Base-by-base conservation (phyloP, 2,329 filamentous ascomycete genomes). In the Sclerotinia borealis region DNA sequence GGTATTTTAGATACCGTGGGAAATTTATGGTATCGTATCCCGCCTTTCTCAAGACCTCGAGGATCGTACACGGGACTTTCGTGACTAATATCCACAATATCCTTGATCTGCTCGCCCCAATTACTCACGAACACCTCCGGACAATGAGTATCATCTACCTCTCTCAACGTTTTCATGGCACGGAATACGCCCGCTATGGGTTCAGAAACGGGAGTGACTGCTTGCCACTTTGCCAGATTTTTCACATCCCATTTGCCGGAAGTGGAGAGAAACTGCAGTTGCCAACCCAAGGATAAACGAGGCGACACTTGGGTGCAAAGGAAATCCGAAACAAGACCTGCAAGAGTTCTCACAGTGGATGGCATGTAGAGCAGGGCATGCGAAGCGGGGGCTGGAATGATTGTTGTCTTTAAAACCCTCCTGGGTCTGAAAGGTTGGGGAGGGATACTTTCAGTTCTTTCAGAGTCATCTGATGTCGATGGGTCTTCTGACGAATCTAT, bases 211-310 rank as follows among this genome's bases (percentile, higher is more conserved):
- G 92, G 90, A 1, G 79, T 77, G 0, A 96, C 89, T 22, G 85
- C 86, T 75, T 91, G 84, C 93, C 93, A 98, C 74, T 98, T 98
- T 64, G 84, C 86, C 13, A 97, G 81, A 72, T 98, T 98, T 78
- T 98, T 98, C 69, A 98, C 92, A 72, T 97, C 93, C 93, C 93
- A 98, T 77, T 98, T 98, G 3, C 93, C 93, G 69, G 92, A 90
- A 1, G 89, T 91, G 2, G 90, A 91, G 29, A 98, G 85, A 71
- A 95, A 89, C 70, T 93, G 90, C 19, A 98, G 80, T 76, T 98
- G 93, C 93, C 93, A 98, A 49, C 89, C 91, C 34, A 93, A 84
- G 1, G 87, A 90, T 17, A 97, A 83, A 10, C 92, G 86, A 11
- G 86, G 82, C 11, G 93, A 93, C 61, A 97, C 81, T 70, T 92